Evolutionary conservation across 169 alveolate genomes (phyloP).

Genomic region (Toxoplasma gondii): DNA sequence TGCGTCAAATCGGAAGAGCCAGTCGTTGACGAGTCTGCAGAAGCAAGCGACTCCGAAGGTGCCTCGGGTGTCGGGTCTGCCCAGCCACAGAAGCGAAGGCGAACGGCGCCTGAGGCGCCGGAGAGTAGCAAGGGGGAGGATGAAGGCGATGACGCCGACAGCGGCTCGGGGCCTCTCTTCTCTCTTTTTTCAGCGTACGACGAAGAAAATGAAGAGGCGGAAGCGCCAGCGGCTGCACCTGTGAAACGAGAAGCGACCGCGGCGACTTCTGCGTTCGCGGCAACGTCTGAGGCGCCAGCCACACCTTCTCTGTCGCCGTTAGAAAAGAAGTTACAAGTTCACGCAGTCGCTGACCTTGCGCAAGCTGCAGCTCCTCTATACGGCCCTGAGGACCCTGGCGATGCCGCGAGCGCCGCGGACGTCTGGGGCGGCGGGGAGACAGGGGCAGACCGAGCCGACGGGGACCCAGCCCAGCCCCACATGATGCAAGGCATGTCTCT

Average conservation of each 20-base stretch:
- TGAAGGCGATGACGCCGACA: neutral
- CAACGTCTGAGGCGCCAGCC: neutral
- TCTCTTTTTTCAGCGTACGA: slow-evolving; percentile 1
- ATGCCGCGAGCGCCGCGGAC: neutral
- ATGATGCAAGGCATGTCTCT: neutral
- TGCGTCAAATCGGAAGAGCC: too few relatives aligned
- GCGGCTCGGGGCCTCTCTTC: neutral
- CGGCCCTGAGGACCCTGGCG: neutral
- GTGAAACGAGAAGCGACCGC: neutral
- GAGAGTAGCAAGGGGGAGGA: neutral
- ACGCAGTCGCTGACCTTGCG: neutral
- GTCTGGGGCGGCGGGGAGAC: neutral
- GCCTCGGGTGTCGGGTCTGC: too few relatives aligned
- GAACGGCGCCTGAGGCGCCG: too few relatives aligned
- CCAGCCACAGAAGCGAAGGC: too few relatives aligned
- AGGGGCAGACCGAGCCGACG: neutral
- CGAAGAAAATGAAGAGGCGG: neutral
- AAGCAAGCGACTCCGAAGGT: too few relatives aligned
- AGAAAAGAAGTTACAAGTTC: neutral
- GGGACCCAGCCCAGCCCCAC: neutral
- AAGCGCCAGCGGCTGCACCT: neutral
- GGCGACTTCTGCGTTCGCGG: neutral
- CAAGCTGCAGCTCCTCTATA: neutral
- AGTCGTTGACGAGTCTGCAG: too few relatives aligned
- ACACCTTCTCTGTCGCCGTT: neutral